Evolutionary conservation across 345 rosid species (phyloP).

Genomic region (Erysimum cheiranthoides): DNA sequence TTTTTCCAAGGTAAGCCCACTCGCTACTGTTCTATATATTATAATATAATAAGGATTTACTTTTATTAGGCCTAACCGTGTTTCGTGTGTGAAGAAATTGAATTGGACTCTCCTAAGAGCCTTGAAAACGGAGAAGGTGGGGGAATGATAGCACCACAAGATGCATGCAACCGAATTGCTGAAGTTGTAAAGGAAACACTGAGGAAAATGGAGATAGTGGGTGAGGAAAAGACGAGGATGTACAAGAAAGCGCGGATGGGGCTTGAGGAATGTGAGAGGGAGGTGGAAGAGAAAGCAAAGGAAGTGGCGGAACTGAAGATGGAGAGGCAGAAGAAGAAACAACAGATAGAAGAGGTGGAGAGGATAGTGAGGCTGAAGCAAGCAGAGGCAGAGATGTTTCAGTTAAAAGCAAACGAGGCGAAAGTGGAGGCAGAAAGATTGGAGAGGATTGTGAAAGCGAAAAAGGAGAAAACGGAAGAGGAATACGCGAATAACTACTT

Average conservation of each 20-base stretch:
- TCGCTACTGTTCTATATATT: not conserved
- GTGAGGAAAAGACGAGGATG: slow-evolving; percentile 94
- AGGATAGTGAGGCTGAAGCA: slow-evolving; percentile 90
- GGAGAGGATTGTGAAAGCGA: slow-evolving; percentile 89
- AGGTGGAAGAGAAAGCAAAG: slow-evolving; percentile 91
- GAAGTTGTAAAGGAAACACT: slow-evolving; percentile 95
- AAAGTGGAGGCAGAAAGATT: slow-evolving; percentile 89
- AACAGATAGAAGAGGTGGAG: slow-evolving; percentile 90
- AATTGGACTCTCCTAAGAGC: slow-evolving; percentile 83
- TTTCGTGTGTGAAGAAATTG: slow-evolving; percentile 63
- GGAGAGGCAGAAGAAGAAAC: slow-evolving; percentile 81
- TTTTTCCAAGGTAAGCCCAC: slow-evolving; percentile 80
- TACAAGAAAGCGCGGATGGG: slow-evolving; percentile 83
- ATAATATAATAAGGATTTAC: not conserved
- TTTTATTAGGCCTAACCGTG: not conserved
- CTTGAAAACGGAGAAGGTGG: slow-evolving; percentile 83
- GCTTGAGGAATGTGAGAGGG: slow-evolving; percentile 85
- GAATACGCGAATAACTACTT: slow-evolving; percentile 90
- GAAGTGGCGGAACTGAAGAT: slow-evolving; percentile 75
- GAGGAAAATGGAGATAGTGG: slow-evolving; percentile 97
- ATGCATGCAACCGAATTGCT: slow-evolving; percentile 94
- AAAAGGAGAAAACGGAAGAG: slow-evolving; percentile 89
- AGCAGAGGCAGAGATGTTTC: slow-evolving; percentile 99
- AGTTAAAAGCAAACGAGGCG: slow-evolving; percentile 91
- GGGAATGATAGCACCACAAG: slow-evolving; percentile 86